Evolutionary conservation across 78 protist species (phyloP).

Genomic region (Capsaspora owczarzaki): DNA sequence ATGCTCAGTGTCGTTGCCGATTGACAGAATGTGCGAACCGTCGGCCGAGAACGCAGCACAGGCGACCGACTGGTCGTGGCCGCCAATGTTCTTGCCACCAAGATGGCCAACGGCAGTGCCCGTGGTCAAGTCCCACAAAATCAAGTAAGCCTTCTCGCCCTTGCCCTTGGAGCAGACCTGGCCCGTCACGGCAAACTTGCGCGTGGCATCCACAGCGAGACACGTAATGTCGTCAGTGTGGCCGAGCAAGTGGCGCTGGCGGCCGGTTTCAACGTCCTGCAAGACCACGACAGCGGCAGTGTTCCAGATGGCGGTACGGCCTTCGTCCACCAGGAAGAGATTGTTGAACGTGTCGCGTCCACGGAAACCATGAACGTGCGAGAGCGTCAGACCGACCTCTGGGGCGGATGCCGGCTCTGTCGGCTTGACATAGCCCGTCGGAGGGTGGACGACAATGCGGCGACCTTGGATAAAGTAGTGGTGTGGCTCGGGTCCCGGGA

Average conservation of each 20-base stretch:
- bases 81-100: conserved; percentile 24
- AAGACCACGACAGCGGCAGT: conserved; percentile 33
- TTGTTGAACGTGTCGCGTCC: conserved; percentile 13
- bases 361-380: conserved; percentile 43
- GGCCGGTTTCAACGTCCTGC: conserved; percentile 1
- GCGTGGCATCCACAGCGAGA: conserved; percentile 9
- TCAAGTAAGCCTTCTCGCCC: conserved; percentile 9
- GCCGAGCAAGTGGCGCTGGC: conserved; percentile 2
- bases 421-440: too few relatives aligned
- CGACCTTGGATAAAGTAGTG: too few relatives aligned
- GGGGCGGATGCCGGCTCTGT: conserved; percentile 1
- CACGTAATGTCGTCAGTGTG: conserved; percentile 27
- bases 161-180: conserved; percentile 16
- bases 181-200: conserved; percentile 32
- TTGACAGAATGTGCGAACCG: conserved; percentile 23
- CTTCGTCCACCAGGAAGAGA: not conserved
- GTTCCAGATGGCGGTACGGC: not conserved
- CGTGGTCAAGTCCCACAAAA: conserved; percentile 30
- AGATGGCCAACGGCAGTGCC: not conserved
- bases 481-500: too few relatives aligned
- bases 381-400: conserved; percentile 4
- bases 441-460: too few relatives aligned
- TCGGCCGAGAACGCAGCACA: conserved; percentile 22
- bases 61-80: not conserved
- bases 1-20: conserved; percentile 36